Evolutionary conservation across 106 monocot genomes (phyloP).

Genomic region (Iris macrosiphon): DNA sequence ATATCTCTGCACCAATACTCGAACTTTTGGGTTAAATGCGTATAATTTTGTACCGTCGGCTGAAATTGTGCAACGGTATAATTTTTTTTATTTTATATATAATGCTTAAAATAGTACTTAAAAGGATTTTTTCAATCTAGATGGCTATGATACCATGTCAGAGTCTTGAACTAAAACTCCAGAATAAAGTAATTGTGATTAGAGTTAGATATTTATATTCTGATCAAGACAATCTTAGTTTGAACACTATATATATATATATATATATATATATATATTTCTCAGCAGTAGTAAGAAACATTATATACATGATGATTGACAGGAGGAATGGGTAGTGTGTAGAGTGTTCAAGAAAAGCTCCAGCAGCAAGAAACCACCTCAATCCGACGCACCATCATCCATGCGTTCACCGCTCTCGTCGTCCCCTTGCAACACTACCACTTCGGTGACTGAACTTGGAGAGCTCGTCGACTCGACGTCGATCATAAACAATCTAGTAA

Average conservation of each 20-base stretch:
- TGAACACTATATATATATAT: not conserved
- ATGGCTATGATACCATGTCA: no score
- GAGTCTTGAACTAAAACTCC: no score
- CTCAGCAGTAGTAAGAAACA: not conserved
- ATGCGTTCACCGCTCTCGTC: conserved; percentile 10
- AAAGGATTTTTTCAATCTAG: no score
- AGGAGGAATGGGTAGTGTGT: conserved; percentile 82
- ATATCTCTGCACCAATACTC: no score
- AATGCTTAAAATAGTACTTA: no score
- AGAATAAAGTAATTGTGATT: no score
- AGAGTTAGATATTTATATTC: no score
- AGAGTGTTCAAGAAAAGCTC: conserved; percentile 63
- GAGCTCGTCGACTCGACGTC: conserved; percentile 36
- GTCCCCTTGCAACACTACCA: conserved; percentile 24
- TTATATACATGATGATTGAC: not conserved
- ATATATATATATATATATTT: not conserved
- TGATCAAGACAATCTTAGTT: no score
- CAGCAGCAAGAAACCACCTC: conserved; percentile 24
- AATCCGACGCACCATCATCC: conserved; percentile 2
- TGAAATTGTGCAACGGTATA: no score
- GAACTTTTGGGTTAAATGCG: no score
- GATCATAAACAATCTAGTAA: conserved; percentile 16
- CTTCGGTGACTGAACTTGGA: conserved; percentile 27
- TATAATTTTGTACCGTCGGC: no score
- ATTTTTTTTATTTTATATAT: no score